Evolutionary conservation across 2,329 filamentous ascomycete genomes (phyloP).

Genomic region (Diaporthe sp.): DNA sequence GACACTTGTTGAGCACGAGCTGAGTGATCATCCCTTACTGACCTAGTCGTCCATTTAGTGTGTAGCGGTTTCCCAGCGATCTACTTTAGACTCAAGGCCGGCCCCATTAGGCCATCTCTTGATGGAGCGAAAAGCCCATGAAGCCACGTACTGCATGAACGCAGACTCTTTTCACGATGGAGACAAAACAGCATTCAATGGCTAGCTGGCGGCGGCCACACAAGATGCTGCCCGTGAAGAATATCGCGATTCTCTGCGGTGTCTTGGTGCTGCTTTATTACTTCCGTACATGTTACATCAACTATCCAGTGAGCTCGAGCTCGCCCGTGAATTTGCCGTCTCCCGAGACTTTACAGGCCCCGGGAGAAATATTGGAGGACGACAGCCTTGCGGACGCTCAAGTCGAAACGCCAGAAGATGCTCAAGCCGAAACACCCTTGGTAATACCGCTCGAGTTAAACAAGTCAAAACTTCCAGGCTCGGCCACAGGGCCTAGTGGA

Average conservation of each 20-base stretch:
- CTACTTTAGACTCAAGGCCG: slow-evolving; percentile 10
- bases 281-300: background rate
- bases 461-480: background rate
- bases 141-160: background rate
- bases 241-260: background rate
- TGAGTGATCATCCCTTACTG: background rate
- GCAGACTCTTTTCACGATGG: background rate
- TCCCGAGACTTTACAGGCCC: background rate
- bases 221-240: background rate
- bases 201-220: background rate
- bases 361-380: background rate
- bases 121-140: background rate
- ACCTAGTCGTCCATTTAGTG: background rate
- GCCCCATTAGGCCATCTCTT: background rate
- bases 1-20: no score
- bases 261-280: background rate
- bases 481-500: background rate
- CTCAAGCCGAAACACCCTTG: background rate
- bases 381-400: background rate
- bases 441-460: background rate
- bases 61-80: background rate
- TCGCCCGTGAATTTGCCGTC: background rate
- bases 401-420: background rate
- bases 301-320: background rate
- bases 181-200: background rate